A percentile compares a stretch with the other conserved stretches of the same genome.
Conservation (phyloP, 768 basidiomycete genomes). For the Zangia roseola region DNA sequence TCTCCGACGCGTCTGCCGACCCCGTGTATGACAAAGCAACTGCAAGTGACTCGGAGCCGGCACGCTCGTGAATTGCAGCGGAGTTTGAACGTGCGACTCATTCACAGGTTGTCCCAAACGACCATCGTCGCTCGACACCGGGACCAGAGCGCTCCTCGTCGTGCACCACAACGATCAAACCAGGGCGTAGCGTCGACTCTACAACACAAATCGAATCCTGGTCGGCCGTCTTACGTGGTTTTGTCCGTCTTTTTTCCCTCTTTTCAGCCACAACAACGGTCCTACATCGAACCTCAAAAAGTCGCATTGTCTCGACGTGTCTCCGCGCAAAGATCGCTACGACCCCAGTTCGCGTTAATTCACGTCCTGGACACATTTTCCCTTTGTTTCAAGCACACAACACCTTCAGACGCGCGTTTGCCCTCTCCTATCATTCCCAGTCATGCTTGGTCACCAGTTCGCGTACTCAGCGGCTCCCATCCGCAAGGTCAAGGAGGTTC, state of each 20-base stretch:
- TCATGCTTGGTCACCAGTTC: conserved; percentile 87
- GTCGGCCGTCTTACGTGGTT: conserved; percentile 10
- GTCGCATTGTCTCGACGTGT: conserved; percentile 14
- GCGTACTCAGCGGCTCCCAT: conserved; percentile 92
- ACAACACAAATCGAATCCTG: conserved; percentile 1
- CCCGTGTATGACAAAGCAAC: conserved; percentile 16
- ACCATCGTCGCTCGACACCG: conserved; percentile 28
- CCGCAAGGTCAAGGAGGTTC: conserved; percentile 95
- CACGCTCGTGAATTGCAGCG: conserved; percentile 27
- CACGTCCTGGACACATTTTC: conserved; percentile 14
- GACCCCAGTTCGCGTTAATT: conserved; percentile 27
- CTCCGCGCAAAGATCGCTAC: conserved; percentile 1
- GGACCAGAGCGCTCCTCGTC: conserved; percentile 18
- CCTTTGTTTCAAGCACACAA: background rate
- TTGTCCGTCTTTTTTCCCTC: conserved; percentile 18
- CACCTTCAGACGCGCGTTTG: conserved; percentile 18
- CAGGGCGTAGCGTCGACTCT: background rate
- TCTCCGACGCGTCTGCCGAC: conserved; percentile 1
- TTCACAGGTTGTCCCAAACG: conserved; percentile 36
- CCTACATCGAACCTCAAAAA: conserved; percentile 19
- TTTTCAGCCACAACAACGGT: conserved; percentile 3
- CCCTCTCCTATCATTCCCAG: conserved; percentile 12
- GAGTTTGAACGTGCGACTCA: conserved; percentile 32
- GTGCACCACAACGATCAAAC: conserved; percentile 5
- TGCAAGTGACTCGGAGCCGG: conserved; percentile 22